Percentiles rank a stretch among this genome's conserved stretches.
Evolutionary conservation across 2,329 filamentous ascomycete species (phyloP).

Genomic region (Apiospora aurea): DNA sequence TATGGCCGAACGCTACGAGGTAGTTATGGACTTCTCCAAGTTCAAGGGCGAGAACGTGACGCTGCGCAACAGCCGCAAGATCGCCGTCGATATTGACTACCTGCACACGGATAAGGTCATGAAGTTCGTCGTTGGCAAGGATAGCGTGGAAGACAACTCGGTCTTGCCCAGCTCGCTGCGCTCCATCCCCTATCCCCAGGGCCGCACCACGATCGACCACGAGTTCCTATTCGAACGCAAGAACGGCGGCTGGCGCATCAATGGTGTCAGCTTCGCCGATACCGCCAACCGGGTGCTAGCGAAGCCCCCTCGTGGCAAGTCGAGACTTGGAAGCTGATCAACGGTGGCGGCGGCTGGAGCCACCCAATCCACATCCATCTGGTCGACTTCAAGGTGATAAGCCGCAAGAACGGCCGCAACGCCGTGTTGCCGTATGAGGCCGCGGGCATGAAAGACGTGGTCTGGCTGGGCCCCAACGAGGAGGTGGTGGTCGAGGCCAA

Average conservation of each 20-base stretch:
- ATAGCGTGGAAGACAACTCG: slow-evolving; percentile 45
- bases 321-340: slow-evolving; percentile 58
- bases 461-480: slow-evolving; percentile 60
- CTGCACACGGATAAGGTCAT: slow-evolving; percentile 59
- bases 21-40: slow-evolving; percentile 61
- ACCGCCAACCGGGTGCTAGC: slow-evolving; percentile 55
- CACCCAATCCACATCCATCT: slow-evolving; percentile 66
- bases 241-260: slow-evolving; percentile 56
- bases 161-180: slow-evolving; percentile 44
- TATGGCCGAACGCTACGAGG: slow-evolving; percentile 65
- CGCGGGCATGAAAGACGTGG: slow-evolving; percentile 63
- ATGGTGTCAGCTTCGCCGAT: slow-evolving; percentile 55
- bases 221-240: slow-evolving; percentile 54
- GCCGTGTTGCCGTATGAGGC: slow-evolving; percentile 59
- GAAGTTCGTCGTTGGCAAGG: slow-evolving; percentile 55
- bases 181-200: slow-evolving; percentile 48
- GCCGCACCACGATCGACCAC: slow-evolving; percentile 48
- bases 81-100: slow-evolving; percentile 57
- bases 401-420: slow-evolving; percentile 51
- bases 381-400: slow-evolving; percentile 62
- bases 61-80: slow-evolving; percentile 44
- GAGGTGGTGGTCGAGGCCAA: slow-evolving; percentile 57
- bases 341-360: slow-evolving; percentile 56
- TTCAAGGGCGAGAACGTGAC: slow-evolving; percentile 57
- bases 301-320: slow-evolving; percentile 53